Percentiles rank a stretch among this genome's conserved stretches.
These are phyloP conservation scores for Daedaleopsis sinensis DNA, from an alignment of 768 basidiomycete genomes.

Conservation along the genomic window DNA sequence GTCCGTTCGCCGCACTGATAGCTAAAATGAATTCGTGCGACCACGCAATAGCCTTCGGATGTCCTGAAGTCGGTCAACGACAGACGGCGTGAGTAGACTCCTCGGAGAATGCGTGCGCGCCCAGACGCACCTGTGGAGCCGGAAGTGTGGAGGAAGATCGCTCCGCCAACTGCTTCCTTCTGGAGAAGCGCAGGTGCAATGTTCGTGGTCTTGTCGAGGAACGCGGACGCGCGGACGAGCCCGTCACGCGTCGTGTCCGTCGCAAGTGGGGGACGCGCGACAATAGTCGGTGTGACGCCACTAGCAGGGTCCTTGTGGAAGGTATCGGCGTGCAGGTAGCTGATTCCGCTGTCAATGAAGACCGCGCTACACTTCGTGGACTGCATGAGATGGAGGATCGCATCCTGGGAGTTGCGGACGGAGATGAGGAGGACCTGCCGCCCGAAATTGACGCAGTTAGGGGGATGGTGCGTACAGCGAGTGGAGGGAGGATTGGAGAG, in stretches of 20 bases:
- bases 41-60: conserved; percentile 27
- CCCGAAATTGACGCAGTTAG: neutral
- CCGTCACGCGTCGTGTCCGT: neutral
- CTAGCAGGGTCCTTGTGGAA: neutral
- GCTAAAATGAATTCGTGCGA: conserved; percentile 16
- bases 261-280: neutral
- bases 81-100: neutral
- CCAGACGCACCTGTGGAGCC: conserved; percentile 1
- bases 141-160: conserved; percentile 3
- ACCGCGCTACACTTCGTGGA: neutral
- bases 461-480: neutral
- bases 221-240: neutral
- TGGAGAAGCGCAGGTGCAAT: neutral
- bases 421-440: neutral
- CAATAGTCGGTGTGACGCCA: neutral
- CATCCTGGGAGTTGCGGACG: neutral
- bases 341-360: neutral
- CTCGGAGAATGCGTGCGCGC: neutral
- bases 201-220: neutral
- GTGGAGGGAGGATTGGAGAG: neutral
- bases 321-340: neutral
- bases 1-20: conserved; percentile 1
- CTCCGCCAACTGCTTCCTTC: neutral
- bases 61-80: conserved; percentile 18
- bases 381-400: neutral